A percentile compares a stretch with the other conserved stretches of the same genome.
phyloP scores from a whole-genome alignment of 176 grass and related monocot genomes.

The Thinopyrum elongatum region DNA sequence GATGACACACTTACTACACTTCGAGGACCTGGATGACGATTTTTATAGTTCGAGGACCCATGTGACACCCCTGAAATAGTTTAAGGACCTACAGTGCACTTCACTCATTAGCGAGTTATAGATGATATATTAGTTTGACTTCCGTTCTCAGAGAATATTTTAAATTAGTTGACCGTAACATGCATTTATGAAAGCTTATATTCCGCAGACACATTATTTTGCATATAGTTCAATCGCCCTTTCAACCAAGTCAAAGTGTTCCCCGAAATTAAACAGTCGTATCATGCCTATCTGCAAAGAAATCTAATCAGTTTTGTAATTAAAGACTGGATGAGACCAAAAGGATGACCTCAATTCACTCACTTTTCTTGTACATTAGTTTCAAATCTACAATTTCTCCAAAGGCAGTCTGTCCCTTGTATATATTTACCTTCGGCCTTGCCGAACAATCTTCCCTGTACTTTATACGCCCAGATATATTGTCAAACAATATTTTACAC shows the following conservation, averaged over 20 bases:
- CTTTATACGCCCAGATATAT: not conserved
- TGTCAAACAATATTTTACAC: slow-evolving; percentile 35
- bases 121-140: not conserved
- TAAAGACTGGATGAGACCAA: not conserved
- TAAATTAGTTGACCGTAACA: no score
- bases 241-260: slow-evolving; percentile 19
- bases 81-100: no score
- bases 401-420: slow-evolving; percentile 3
- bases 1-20: no score
- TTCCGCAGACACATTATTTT: no score
- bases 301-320: not conserved
- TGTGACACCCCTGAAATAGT: no score
- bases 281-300: not conserved
- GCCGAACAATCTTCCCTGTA: slow-evolving; percentile 1
- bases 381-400: slow-evolving; percentile 1
- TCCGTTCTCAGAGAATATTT: not conserved
- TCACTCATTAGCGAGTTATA: not conserved
- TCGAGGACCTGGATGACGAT: no score
- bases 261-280: not conserved
- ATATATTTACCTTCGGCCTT: not conserved
- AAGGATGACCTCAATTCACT: not conserved
- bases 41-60: no score
- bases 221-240: not conserved
- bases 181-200: no score
- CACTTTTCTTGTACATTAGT: slow-evolving; percentile 14